Conservation (phyloP, 73 alveolate species). For the Tetrahymena elliotti region DNA sequence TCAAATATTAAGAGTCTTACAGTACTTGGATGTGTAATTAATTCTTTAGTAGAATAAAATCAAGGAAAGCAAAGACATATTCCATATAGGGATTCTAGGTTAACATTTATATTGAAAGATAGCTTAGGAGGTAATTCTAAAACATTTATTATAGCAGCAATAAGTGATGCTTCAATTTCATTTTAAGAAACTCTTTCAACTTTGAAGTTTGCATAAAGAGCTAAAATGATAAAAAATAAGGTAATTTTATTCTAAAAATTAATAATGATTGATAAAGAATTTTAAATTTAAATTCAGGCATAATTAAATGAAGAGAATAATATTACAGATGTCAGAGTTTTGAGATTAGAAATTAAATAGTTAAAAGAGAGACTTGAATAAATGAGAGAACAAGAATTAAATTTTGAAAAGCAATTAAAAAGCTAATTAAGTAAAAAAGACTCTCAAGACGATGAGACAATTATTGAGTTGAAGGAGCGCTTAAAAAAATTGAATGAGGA, state of each 20-base stretch:
- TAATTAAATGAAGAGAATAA: neutral
- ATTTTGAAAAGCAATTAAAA: neutral
- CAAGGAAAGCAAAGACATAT: slow-evolving; percentile 50
- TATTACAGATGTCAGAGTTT: neutral
- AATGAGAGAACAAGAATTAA: neutral
- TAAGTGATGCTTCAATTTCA: slow-evolving; percentile 46
- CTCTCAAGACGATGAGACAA: neutral
- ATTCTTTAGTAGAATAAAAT: slow-evolving; percentile 54
- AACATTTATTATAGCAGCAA: slow-evolving; percentile 65
- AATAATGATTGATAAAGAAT: neutral
- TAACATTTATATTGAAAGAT: slow-evolving; percentile 65
- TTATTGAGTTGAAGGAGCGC: neutral
- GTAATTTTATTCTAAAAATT: slow-evolving; percentile 25
- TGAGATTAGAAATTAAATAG: neutral
- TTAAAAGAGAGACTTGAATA: neutral
- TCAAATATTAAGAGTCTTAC: slow-evolving; percentile 41
- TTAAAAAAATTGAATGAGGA: neutral
- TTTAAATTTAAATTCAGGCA: neutral
- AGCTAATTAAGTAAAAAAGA: neutral
- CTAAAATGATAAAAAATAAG: slow-evolving; percentile 61
- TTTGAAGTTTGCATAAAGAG: slow-evolving; percentile 69
- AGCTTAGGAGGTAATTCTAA: slow-evolving; percentile 73
- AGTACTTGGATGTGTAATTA: slow-evolving; percentile 56
- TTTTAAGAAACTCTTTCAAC: slow-evolving; percentile 66
- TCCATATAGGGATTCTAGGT: slow-evolving; percentile 66